Evolutionary conservation across 192 early-diverging fungal genomes (phyloP).

Genomic region (Coemansia sp.): DNA sequence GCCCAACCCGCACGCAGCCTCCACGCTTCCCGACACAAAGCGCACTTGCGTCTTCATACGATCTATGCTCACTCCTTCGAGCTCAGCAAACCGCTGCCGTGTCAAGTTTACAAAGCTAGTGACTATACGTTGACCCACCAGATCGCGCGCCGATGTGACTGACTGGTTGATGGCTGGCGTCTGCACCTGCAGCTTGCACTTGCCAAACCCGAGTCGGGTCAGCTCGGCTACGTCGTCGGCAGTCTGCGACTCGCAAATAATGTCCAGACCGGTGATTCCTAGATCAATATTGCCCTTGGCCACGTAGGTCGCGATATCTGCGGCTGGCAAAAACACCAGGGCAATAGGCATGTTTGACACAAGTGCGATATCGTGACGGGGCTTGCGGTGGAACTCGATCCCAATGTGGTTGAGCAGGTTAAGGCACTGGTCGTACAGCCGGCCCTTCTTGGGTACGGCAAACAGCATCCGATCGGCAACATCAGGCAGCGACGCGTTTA

Average conservation of each 20-base stretch:
- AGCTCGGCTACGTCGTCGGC: slow-evolving; percentile 70
- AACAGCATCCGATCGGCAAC: slow-evolving; percentile 76
- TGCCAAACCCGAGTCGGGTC: slow-evolving; percentile 85
- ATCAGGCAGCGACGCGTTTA: slow-evolving; percentile 46
- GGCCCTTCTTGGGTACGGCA: slow-evolving; percentile 98
- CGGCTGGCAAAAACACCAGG: slow-evolving; percentile 91
- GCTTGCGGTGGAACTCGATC: slow-evolving; percentile 91
- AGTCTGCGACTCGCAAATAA: slow-evolving; percentile 80
- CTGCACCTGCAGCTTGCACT: slow-evolving; percentile 90
- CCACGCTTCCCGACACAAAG: slow-evolving; percentile 91
- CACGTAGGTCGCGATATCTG: slow-evolving; percentile 95
- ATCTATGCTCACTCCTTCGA: slow-evolving; percentile 65
- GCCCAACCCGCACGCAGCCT: slow-evolving; percentile 94
- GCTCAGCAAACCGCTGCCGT: slow-evolving; percentile 63
- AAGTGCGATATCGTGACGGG: slow-evolving; percentile 95
- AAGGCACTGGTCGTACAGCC: slow-evolving; percentile 87
- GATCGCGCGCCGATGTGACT: slow-evolving; percentile 56
- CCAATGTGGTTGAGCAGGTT: slow-evolving; percentile 85
- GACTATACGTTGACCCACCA: slow-evolving; percentile 88
- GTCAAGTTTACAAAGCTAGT: slow-evolving; percentile 85
- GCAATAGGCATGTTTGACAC: slow-evolving; percentile 92
- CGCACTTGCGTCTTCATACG: slow-evolving; percentile 69
- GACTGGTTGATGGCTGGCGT: slow-evolving; percentile 65
- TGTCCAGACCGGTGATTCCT: slow-evolving; percentile 96
- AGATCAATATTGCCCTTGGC: slow-evolving; percentile 94